Evolutionary conservation across 257 asterid species (phyloP).

Genomic region (Nemophila menziesii): DNA sequence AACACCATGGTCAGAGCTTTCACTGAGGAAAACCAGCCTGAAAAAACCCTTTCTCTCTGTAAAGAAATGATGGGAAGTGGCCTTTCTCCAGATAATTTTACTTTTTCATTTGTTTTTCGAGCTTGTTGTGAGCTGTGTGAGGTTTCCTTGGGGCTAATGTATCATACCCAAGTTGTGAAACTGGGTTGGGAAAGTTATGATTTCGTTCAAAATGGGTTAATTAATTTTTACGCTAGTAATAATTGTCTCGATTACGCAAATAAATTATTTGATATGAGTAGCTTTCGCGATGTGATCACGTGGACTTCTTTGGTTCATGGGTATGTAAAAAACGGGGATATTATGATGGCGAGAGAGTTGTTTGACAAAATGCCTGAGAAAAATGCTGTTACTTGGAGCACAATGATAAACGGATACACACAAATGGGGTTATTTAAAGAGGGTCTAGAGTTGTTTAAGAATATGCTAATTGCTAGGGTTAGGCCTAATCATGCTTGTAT

Average conservation of each 20-base stretch:
- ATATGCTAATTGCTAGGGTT: constrained; percentile 28
- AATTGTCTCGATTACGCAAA: constrained; percentile 22
- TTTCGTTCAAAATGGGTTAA: constrained; percentile 47
- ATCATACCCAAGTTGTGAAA: constrained; percentile 30
- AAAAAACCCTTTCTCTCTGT: constrained; percentile 22
- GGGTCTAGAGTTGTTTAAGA: constrained; percentile 25
- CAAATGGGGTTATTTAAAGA: constrained; percentile 31
- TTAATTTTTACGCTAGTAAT: constrained; percentile 33
- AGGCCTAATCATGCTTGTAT: constrained; percentile 30
- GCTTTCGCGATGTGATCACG: constrained; percentile 25
- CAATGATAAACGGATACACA: constrained; percentile 40
- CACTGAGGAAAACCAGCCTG: constrained; percentile 21
- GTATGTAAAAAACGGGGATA: constrained; percentile 25
- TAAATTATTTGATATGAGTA: constrained; percentile 29
- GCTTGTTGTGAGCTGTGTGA: constrained; percentile 28
- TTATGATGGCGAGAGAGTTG: constrained; percentile 23
- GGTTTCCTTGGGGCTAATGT: constrained; percentile 22
- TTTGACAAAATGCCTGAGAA: constrained; percentile 46
- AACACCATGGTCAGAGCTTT: constrained; percentile 33
- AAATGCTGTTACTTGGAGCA: constrained; percentile 42
- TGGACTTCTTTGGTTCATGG: constrained; percentile 48
- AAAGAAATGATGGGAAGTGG: constrained; percentile 29
- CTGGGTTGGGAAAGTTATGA: constrained; percentile 47
- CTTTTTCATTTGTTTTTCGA: constrained; percentile 42
- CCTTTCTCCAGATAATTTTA: constrained; percentile 30